Conservation (phyloP, 768 basidiomycete species). For the Leccinum rimulosum region DNA sequence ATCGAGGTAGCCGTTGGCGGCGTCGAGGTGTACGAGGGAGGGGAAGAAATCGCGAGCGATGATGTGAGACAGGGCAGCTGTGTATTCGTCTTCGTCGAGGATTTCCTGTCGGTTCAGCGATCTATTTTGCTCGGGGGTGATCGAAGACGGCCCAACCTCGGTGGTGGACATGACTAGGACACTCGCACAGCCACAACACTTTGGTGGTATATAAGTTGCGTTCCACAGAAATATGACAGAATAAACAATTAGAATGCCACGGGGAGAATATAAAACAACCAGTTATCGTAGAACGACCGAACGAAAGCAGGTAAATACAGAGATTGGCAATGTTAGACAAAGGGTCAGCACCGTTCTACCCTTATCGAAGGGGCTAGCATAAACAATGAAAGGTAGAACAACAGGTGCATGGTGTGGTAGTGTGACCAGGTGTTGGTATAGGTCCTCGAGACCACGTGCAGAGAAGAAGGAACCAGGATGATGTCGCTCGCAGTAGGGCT, state of each 20-base stretch:
- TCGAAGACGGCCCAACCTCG: slow-evolving; percentile 25
- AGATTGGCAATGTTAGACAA: slow-evolving; percentile 5
- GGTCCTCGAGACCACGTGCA: slow-evolving; percentile 25
- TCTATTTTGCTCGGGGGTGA: slow-evolving; percentile 33
- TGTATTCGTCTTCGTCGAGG: slow-evolving; percentile 94
- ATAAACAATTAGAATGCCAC: slow-evolving; percentile 8
- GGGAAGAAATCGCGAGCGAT: slow-evolving; percentile 99
- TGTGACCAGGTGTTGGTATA: slow-evolving; percentile 11
- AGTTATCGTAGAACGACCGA: slow-evolving; percentile 12
- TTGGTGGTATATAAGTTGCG: not conserved
- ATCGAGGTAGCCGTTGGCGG: slow-evolving; percentile 82
- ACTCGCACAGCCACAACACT: slow-evolving; percentile 16
- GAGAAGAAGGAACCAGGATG: slow-evolving; percentile 5
- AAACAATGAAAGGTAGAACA: slow-evolving; percentile 17
- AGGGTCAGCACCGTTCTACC: slow-evolving; percentile 9
- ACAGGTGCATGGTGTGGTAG: slow-evolving; percentile 8
- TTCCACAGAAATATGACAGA: slow-evolving; percentile 12
- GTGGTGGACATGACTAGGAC: slow-evolving; percentile 33
- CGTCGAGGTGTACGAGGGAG: slow-evolving; percentile 83
- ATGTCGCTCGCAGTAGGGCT: slow-evolving; percentile 10
- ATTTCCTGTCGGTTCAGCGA: slow-evolving; percentile 73
- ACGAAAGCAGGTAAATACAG: slow-evolving; percentile 12
- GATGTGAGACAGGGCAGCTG: slow-evolving; percentile 82
- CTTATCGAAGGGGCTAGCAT: slow-evolving; percentile 24
- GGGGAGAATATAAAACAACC: slow-evolving; percentile 16